Conservation (phyloP, 768 basidiomycete genomes). For the Boletus rubropictus region DNA sequence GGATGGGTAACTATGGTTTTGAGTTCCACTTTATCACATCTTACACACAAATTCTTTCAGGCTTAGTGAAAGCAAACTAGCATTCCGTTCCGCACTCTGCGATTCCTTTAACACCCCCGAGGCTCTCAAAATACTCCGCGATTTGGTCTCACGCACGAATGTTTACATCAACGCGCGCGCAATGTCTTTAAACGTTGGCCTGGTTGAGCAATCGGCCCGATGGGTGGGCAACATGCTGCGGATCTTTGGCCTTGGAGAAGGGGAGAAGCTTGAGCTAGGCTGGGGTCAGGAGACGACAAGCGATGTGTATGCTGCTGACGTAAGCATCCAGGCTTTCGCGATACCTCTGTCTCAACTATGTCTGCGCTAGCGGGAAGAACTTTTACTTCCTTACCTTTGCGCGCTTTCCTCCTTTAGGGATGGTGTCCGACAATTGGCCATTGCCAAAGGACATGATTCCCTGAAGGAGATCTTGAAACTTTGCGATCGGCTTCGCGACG, state of each 20-base stretch:
- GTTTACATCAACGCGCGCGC: slow-evolving; percentile 74
- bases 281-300: slow-evolving; percentile 70
- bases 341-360: background rate
- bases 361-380: slow-evolving; percentile 62
- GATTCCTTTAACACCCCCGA: slow-evolving; percentile 96
- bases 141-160: slow-evolving; percentile 81
- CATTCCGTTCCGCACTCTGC: slow-evolving; percentile 82
- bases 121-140: slow-evolving; percentile 69
- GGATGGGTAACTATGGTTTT: slow-evolving; percentile 42
- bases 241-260: slow-evolving; percentile 76
- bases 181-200: slow-evolving; percentile 51
- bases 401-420: slow-evolving; percentile 88
- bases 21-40: slow-evolving; percentile 4
- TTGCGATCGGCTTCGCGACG: slow-evolving; percentile 85
- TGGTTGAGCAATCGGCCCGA: slow-evolving; percentile 58
- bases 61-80: slow-evolving; percentile 64
- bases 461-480: slow-evolving; percentile 78
- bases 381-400: slow-evolving; percentile 85
- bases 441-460: slow-evolving; percentile 58
- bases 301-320: slow-evolving; percentile 32
- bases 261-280: slow-evolving; percentile 62
- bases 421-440: slow-evolving; percentile 76
- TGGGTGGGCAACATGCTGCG: slow-evolving; percentile 73
- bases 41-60: slow-evolving; percentile 36
- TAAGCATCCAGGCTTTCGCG: slow-evolving; percentile 34